Evolutionary conservation across 2,329 filamentous ascomycete genomes (phyloP), one percentile per base, ranked within the genome.

Genomic region (Hypoxylon sp.): DNA sequence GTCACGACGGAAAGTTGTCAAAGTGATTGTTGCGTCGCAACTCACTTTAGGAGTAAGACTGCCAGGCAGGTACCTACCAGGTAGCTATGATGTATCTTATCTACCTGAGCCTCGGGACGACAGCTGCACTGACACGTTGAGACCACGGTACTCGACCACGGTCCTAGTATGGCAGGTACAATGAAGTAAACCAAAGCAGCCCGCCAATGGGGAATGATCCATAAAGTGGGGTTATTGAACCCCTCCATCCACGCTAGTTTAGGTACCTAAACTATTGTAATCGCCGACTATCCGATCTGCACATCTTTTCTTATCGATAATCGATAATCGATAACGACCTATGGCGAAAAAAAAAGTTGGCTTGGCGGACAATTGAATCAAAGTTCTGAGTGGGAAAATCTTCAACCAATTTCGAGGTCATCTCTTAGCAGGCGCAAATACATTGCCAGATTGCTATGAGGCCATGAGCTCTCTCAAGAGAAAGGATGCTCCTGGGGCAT

Each of bases 401-500:
- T 53, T 58, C n/a, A 46, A 63, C 19, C 47, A 65, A 26, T 24
- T 67, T 44, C 56, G n/a, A 44, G 47, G 9, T 35, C 46, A 46
- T 63, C 35, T 44, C 48, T 50, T 44, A 35, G 52, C 35, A 42
- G 33, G 54, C 56, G 52, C 58, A 56, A 48, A 46, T 63, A n/a
- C 35, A 39, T 57, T 14, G 46, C n/a, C 33, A 11, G 35, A 54
- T 54, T 52, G 53, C 63, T 53, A 76, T 74, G 74, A 77, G 71
- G 83, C 53, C 62, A 89, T 89, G 87, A 85, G 84, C 76, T 82
- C 84, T 58, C 81, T 88, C 69, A 89, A 89, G 76, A 82, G 87
- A 75, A 89, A 89, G 80, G 85, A 86, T 78, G 85, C 84, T 75
- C 86, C 86, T 22, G 84, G 82, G 44, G 84, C 81, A 74, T 79